Conservation (phyloP, 176 grass and related monocot species). For the Oryza coarctata region DNA sequence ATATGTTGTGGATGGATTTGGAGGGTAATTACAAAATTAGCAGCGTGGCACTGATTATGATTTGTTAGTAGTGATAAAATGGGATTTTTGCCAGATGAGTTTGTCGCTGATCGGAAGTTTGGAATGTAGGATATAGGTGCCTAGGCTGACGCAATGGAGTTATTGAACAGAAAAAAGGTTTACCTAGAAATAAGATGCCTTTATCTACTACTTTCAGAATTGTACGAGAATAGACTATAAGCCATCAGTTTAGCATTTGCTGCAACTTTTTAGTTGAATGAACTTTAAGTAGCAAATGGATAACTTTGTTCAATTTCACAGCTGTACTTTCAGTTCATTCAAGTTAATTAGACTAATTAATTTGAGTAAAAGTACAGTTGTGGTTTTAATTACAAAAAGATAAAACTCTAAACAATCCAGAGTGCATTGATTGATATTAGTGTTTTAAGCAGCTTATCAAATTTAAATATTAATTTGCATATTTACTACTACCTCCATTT, state of each 20-base stretch:
- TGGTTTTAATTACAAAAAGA: constrained; percentile 13
- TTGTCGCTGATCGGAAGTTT: background rate
- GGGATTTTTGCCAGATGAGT: background rate
- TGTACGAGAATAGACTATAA: background rate
- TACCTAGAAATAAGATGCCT: background rate
- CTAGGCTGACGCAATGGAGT: background rate
- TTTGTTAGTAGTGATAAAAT: background rate
- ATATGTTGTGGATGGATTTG: background rate
- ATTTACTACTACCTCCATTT: background rate
- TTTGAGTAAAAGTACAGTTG: background rate
- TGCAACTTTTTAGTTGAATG: background rate
- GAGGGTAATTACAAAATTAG: background rate
- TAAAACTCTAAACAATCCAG: background rate
- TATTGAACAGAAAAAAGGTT: background rate
- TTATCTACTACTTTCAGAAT: background rate
- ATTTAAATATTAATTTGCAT: constrained; percentile 1
- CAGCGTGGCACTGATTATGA: background rate
- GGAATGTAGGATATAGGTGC: background rate
- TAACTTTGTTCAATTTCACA: background rate
- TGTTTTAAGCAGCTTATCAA: background rate
- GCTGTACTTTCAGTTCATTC: background rate
- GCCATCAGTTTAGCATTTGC: background rate
- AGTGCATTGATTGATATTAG: background rate
- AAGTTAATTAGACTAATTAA: background rate
- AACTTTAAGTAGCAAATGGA: background rate